Percentiles rank a stretch among this genome's conserved stretches.
Conservation (phyloP, 192 early-diverging fungal species). For the Rhizophagus sp. region DNA sequence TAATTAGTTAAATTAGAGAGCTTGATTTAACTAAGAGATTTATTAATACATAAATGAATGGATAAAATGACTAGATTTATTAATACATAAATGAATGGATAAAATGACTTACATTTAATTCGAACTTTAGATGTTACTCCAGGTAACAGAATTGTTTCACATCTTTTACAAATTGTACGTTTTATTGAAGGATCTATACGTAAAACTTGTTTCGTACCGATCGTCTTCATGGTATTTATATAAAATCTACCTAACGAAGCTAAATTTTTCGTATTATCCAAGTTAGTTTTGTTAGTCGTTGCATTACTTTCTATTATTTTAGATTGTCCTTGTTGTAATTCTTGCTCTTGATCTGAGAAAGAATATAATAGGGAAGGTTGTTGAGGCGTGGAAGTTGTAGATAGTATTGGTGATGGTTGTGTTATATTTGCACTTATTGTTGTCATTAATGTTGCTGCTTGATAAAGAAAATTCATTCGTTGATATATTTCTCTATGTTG, state of each 20-base stretch:
- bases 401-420: not conserved
- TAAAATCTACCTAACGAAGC: slow-evolving; percentile 25
- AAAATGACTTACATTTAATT: slow-evolving; percentile 31
- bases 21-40: not conserved
- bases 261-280: slow-evolving; percentile 4
- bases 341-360: not conserved
- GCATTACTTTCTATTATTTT: not conserved
- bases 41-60: not conserved
- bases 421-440: slow-evolving; percentile 29
- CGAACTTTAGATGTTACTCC: slow-evolving; percentile 21
- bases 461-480: slow-evolving; percentile 67
- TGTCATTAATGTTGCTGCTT: slow-evolving; percentile 62
- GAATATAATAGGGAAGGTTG: not conserved
- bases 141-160: slow-evolving; percentile 28
- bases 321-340: not conserved
- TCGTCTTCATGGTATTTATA: slow-evolving; percentile 24
- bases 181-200: slow-evolving; percentile 32
- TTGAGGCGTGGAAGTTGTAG: not conserved
- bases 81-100: not conserved
- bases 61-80: slow-evolving; percentile 1
- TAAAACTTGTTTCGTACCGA: slow-evolving; percentile 31
- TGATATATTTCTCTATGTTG: slow-evolving; percentile 59
- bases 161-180: slow-evolving; percentile 20
- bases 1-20: not conserved
- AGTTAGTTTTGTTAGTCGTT: slow-evolving; percentile 12